Base-by-base conservation (phyloP, 2,329 filamentous ascomycete genomes). In the Phialophora expanda region DNA sequence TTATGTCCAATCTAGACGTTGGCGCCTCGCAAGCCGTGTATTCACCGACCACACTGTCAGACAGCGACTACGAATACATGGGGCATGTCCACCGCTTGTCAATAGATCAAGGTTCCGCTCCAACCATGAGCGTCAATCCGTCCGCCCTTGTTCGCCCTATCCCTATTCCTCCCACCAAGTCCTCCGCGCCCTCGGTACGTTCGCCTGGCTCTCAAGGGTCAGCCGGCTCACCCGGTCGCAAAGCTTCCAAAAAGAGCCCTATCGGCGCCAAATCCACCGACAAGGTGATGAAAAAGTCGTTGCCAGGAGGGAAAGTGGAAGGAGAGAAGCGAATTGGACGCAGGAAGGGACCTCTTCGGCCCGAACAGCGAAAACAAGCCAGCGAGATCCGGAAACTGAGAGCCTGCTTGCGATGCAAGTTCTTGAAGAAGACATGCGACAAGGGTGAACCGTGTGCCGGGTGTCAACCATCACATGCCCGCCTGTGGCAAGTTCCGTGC, bases 381-480 rank as follows among this genome's bases (percentile, higher is more conserved):
- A 95, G 93, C 75, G 94, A 98, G 80, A 98, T 98, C 76, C 89
- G 94, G 78, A 98, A 98, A 80, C 84, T 97, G 73, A 87, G 94
- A 75, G 94, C 94, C 56, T 98, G 94, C 78, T 83, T 98, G 73
- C 89, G 94, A 71, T 98, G 94, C 87, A 97, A 97, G 82, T 98
- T 97, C 83, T 85, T 98, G 78, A 98, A 98, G 86, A 98, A 98
- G 86, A 97, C 94, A 56, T 98, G 94, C 76, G 94, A 98, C 80
- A 97, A 96, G 83, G 94, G 94, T 70, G 93, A 97, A 82, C 94
- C 94, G 65, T 98, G 94, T 79, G 91, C 90, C 74, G 94, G 94
- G 56, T 98, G 94, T 82, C 91, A 97, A 81, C 94, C 94, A 58
- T 96, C 93, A 22, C 94, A 98, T 78, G 94, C 94, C 69, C 89